Percentiles rank a stretch among this genome's conserved stretches.
Conservation (phyloP, 345 rosid species). For the Citrus unshiu region DNA sequence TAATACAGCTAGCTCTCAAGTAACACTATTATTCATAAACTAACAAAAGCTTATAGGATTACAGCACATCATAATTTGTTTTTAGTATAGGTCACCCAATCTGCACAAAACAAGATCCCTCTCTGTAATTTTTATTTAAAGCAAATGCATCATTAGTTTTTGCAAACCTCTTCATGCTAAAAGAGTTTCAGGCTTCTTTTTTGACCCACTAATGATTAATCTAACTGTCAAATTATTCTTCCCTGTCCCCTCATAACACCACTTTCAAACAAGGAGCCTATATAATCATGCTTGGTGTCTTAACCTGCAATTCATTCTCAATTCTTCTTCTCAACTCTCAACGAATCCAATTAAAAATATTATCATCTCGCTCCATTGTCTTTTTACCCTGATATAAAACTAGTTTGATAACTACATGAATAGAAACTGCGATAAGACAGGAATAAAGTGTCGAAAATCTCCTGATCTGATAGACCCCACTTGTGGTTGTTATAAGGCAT, state of each 20-base stretch:
- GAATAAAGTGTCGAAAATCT: conserved; percentile 1
- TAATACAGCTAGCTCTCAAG: conserved; percentile 22
- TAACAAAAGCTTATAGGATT: conserved; percentile 8
- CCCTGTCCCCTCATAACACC: conserved; percentile 20
- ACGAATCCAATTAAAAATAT: conserved; percentile 12
- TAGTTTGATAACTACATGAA: conserved; percentile 1
- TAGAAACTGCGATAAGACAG: conserved; percentile 6
- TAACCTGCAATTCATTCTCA: conserved; percentile 8
- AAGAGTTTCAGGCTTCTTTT: conserved; percentile 15
- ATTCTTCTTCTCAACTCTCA: conserved; percentile 1
- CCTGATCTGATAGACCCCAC: conserved; percentile 12
- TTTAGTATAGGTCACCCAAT: neutral
- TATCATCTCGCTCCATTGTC: neutral
- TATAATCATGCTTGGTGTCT: conserved; percentile 5
- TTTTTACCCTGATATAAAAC: conserved; percentile 4
- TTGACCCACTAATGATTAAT: conserved; percentile 21
- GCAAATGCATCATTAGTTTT: conserved; percentile 11
- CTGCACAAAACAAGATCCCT: neutral
- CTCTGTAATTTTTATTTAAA: neutral
- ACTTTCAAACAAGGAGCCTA: conserved; percentile 16
- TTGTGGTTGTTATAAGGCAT: neutral
- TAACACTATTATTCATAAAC: conserved; percentile 16
- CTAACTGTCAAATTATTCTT: conserved; percentile 21
- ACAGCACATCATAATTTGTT: conserved; percentile 8
- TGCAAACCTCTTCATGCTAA: conserved; percentile 2